Evolutionary conservation across 169 alveolate species (phyloP).

Genomic region (Babesia divergens): DNA sequence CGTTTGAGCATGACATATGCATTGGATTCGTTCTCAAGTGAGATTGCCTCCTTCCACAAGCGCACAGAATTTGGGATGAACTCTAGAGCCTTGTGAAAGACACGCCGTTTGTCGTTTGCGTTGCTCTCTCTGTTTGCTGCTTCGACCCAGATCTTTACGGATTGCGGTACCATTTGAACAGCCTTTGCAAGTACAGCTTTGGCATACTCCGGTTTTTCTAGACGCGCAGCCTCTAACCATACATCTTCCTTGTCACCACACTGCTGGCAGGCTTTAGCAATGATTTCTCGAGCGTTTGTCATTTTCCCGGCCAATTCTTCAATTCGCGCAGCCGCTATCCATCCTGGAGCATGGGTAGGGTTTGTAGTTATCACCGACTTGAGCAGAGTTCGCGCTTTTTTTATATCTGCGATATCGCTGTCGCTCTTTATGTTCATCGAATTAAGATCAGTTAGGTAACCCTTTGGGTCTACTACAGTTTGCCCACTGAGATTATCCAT

Average conservation of each 20-base stretch:
- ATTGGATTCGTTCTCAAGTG: constrained; percentile 89
- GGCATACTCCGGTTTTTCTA: constrained; percentile 92
- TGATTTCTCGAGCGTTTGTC: constrained; percentile 93
- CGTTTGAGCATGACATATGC: constrained; percentile 91
- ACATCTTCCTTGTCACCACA: constrained; percentile 97
- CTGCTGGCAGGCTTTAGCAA: constrained; percentile 92
- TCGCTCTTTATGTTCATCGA: constrained; percentile 80
- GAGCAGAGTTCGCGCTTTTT: constrained; percentile 89
- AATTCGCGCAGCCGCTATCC: constrained; percentile 99
- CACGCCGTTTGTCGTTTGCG: constrained; percentile 81
- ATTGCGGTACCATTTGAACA: constrained; percentile 80
- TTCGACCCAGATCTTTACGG: constrained; percentile 93
- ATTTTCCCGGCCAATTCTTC: constrained; percentile 93
- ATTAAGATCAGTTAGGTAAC: constrained; percentile 90
- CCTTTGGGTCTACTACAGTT: constrained; percentile 94
- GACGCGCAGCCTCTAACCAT: constrained; percentile 98
- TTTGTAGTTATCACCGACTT: constrained; percentile 88
- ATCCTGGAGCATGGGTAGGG: constrained; percentile 95
- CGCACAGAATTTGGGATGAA: constrained; percentile 94
- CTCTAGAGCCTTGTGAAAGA: constrained; percentile 93
- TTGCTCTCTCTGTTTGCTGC: constrained; percentile 92
- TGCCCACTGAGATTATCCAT: constrained; percentile 91
- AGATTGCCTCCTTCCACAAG: constrained; percentile 96
- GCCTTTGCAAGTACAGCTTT: constrained; percentile 93
- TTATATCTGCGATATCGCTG: constrained; percentile 92